These are phyloP conservation scores for Eucalyptus rudis DNA, from an alignment of 345 rosid species.

Conservation along the genomic window DNA sequence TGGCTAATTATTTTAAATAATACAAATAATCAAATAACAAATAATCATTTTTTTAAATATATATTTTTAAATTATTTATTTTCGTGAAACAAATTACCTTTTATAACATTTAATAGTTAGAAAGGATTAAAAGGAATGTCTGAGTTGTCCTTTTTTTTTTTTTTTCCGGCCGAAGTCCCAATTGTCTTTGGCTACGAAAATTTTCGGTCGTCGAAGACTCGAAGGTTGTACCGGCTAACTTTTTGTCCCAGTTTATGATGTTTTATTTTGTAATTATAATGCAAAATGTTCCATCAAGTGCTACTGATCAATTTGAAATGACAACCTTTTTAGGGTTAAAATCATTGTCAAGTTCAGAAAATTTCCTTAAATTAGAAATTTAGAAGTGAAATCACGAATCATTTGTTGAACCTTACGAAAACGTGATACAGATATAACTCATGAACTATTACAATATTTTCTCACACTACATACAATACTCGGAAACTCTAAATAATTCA, in stretches of 20 bases:
- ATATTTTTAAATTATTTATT: not conserved
- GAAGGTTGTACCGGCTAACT: not conserved
- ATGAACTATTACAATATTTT: too few species aligned
- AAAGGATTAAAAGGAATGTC: not conserved
- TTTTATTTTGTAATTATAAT: not conserved
- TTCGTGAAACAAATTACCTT: not conserved
- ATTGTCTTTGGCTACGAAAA: not conserved
- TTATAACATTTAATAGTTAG: not conserved
- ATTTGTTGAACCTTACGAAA: too few species aligned
- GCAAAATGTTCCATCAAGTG: not conserved
- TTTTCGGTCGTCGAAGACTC: not conserved
- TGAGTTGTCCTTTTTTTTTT: too few species aligned
- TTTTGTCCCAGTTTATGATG: not conserved
- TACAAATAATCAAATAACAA: not conserved
- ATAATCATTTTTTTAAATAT: not conserved
- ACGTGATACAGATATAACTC: accelerated
- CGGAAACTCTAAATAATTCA: too few species aligned
- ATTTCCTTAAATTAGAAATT: not conserved
- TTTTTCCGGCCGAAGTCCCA: too few species aligned
- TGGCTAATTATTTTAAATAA: not conserved
- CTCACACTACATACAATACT: too few species aligned
- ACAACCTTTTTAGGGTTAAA: not conserved
- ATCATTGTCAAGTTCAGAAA: not conserved
- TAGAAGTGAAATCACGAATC: not conserved
- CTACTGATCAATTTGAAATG: not conserved